Evolutionary conservation across 2,329 filamentous ascomycete genomes (phyloP), one percentile per base, ranked within the genome.

Genomic region (Aspergillus tamarii): DNA sequence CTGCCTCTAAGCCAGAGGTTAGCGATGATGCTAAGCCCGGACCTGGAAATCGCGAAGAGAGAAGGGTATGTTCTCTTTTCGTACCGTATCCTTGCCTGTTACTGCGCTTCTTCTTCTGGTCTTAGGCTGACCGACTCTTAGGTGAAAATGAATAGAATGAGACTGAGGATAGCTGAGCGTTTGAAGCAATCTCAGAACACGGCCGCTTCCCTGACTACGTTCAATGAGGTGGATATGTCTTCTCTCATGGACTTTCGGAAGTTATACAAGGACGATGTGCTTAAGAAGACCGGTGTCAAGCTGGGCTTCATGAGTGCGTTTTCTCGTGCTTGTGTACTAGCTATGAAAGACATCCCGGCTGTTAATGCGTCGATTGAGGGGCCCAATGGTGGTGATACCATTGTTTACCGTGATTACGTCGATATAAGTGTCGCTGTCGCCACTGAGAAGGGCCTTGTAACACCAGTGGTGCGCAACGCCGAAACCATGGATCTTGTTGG

Each of bases 81-180:
- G 8, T 16, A 28, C 30, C 16, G 21, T 34, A 28, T 12, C 30
- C 26, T 39, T 48, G 9, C 23, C 55, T n/a, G 8, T 5, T 23
- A 16, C 23, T 48, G 11, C 26, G 14, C 9, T 5, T 16, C 14
- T 36, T 23, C 41, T 5, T 21, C 43, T 26, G 45, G 21, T 16
- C 21, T n/a, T 43, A 52, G 57, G 43, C 61, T 65, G 41, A 67
- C 48, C 43, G 48, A 36, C 34, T 45, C 10, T 56, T 52, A 95
- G 92, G 93, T 98, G 74, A 99, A 99, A 87, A 99, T 99, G 95
- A 98, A 98, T 85, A 93, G 95, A 69, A 99, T 99, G 95, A 93
- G 95, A 69, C 88, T 98, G 66, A 90, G 95, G 66, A 99, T 98
- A 72, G 93, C 95, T 57, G 95, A 99, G 84, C 93, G 95, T 72